phyloP scores from a whole-genome alignment of 345 rosid species.

The Microcos paniculata region DNA sequence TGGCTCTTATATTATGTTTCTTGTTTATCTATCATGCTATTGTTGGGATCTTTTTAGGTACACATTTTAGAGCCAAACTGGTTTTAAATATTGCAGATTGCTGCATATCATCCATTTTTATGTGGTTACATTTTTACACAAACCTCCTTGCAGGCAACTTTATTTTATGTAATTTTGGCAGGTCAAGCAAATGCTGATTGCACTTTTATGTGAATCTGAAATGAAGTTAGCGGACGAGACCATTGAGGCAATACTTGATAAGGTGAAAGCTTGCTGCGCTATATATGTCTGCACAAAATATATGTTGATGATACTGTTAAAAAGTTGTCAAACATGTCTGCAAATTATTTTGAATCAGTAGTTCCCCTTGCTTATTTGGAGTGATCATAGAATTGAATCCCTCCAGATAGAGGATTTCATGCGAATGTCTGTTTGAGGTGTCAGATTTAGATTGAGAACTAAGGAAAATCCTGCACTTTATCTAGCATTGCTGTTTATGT shows the following conservation, averaged over 20 bases:
- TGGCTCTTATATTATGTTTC: background rate
- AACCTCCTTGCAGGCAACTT: constrained; percentile 26
- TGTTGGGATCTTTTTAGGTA: constrained; percentile 1
- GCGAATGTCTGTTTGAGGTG: background rate
- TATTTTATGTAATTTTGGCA: constrained; percentile 43
- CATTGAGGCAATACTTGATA: constrained; percentile 88
- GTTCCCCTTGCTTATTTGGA: background rate
- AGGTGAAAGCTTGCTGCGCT: constrained; percentile 47
- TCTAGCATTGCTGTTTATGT: background rate
- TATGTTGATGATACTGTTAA: background rate
- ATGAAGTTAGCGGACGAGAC: constrained; percentile 98
- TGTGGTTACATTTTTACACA: constrained; percentile 11
- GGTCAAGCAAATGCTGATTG: constrained; percentile 99
- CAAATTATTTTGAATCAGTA: background rate
- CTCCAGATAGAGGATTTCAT: background rate
- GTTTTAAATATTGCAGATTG: background rate
- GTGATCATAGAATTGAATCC: background rate
- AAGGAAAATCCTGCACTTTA: no score
- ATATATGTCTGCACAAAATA: background rate
- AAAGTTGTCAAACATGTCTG: background rate
- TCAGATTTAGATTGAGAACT: no score
- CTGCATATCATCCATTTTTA: background rate
- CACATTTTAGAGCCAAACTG: background rate
- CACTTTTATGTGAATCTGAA: constrained; percentile 93
- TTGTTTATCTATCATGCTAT: background rate